Evolutionary conservation across 805 yeast species (phyloP), one percentile per base, ranked within the genome.

Genomic region (Candida ulmi): DNA sequence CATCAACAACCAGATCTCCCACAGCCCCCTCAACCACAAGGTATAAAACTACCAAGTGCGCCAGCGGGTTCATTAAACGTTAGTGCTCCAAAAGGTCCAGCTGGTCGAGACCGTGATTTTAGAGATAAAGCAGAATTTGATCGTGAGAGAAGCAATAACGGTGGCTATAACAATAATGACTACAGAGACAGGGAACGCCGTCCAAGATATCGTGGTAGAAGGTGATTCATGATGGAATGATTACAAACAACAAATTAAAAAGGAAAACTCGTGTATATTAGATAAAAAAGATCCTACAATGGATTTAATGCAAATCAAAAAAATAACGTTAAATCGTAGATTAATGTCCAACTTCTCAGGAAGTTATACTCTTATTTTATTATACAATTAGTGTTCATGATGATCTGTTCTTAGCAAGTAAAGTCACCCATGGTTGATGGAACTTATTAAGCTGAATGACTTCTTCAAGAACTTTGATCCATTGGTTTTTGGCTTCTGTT

Each of bases 351-450:
- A 30, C 8, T 17, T 26, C n/a, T 7, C 6, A 9, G 6, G 24
- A 21, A 21, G 24, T 21, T 21, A 7, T 21, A 9, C 24, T 21
- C 24, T 21, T 21, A 6, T 21, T 21, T 21, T 21, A 21, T 7
- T 21, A 21, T 21, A 26, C 13, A 26, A 12, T 26, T 26, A 17
- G 8, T 28, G 19, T n/a, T 33, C 19, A 30, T 30, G 38, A 18
- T 9, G 37, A 9, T 21, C 24, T 33, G 30, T 40, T 45, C 25
- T 55, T 52, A 17, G 50, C 38, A 17, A 76, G 65, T 38, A 66
- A 43, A 45, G 69, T 72, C 13, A 78, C 80, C 85, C 85, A 80
- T 2, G 73, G 81, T 45, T 78, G 78, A 38, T 81, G 75, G 52
- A 74, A 72, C 47, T 64, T 68, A 57, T 79, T 80, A 47, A 72